These are phyloP conservation scores for Ophiostoma sp. DNA, from an alignment of 2,329 filamentous ascomycete species.

Conservation along the genomic window DNA sequence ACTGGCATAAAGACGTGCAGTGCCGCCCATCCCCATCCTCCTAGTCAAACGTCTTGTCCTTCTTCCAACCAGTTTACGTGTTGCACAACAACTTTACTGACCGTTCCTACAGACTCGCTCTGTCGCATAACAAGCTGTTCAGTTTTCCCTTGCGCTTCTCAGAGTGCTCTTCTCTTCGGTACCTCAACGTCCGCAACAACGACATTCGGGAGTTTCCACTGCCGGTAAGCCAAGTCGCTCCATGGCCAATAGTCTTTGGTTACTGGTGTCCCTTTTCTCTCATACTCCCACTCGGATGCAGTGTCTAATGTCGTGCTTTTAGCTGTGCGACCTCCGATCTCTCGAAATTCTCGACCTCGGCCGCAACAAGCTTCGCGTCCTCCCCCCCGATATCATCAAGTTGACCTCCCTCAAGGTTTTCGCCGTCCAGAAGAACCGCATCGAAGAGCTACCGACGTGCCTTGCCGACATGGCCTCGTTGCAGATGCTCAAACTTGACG, in stretches of 20 bases:
- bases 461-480: slow-evolving; percentile 86
- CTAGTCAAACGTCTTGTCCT: neutral
- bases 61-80: neutral
- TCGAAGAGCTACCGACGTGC: slow-evolving; percentile 76
- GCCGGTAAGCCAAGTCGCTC: slow-evolving; percentile 39
- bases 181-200: slow-evolving; percentile 76
- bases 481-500: slow-evolving; percentile 82
- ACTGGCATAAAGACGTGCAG: neutral
- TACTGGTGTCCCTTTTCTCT: slow-evolving; percentile 12
- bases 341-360: slow-evolving; percentile 92
- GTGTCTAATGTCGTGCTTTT: slow-evolving; percentile 22
- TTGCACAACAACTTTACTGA: neutral
- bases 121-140: slow-evolving; percentile 73
- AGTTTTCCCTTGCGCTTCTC: slow-evolving; percentile 66
- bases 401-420: slow-evolving; percentile 84
- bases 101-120: slow-evolving; percentile 55
- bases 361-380: slow-evolving; percentile 71
- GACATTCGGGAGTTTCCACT: slow-evolving; percentile 59
- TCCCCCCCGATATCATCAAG: slow-evolving; percentile 74
- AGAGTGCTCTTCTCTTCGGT: slow-evolving; percentile 71
- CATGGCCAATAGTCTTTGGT: slow-evolving; percentile 18
- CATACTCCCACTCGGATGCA: slow-evolving; percentile 18
- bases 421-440: slow-evolving; percentile 79
- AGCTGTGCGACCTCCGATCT: slow-evolving; percentile 81
- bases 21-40: neutral